A percentile compares a stretch with the other conserved stretches of the same genome.
phyloP scores from a whole-genome alignment of 2,329 filamentous ascomycete genomes.

The Penicillium thymicola region DNA sequence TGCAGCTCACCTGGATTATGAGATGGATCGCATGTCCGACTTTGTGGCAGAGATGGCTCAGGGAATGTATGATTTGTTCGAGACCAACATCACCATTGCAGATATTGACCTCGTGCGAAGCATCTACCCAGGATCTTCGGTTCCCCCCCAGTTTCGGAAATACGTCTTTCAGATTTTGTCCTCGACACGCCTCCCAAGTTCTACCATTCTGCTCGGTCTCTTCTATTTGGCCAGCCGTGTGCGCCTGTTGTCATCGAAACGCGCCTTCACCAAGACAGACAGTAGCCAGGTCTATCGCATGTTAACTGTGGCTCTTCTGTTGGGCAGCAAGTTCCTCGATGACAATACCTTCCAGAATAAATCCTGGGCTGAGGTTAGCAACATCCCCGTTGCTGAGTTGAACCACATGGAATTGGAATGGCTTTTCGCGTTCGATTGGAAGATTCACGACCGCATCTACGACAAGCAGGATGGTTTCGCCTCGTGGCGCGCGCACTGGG shows the following conservation, averaged over 20 bases:
- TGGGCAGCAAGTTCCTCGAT: slow-evolving; percentile 93
- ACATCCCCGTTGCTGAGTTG: slow-evolving; percentile 77
- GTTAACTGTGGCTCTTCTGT: slow-evolving; percentile 76
- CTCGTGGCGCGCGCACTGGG: slow-evolving; percentile 65
- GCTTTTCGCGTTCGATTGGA: slow-evolving; percentile 78
- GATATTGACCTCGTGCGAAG: slow-evolving; percentile 63
- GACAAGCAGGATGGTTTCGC: slow-evolving; percentile 66
- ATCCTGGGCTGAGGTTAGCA: slow-evolving; percentile 93
- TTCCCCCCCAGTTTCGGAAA: slow-evolving; percentile 77
- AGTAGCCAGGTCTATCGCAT: slow-evolving; percentile 79
- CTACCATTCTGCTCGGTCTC: slow-evolving; percentile 85
- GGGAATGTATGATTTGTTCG: slow-evolving; percentile 62
- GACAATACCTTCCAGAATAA: slow-evolving; percentile 98
- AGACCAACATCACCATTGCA: slow-evolving; percentile 55
- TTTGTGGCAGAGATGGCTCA: slow-evolving; percentile 89
- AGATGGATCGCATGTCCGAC: slow-evolving; percentile 93
- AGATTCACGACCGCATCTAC: slow-evolving; percentile 80
- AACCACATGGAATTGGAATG: slow-evolving; percentile 85
- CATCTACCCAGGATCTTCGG: slow-evolving; percentile 59
- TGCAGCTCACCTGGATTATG: slow-evolving; percentile 90
- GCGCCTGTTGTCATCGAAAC: slow-evolving; percentile 63
- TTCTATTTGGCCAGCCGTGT: slow-evolving; percentile 84
- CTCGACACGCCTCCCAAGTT: slow-evolving; percentile 83
- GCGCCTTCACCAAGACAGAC: slow-evolving; percentile 51
- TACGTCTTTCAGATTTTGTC: slow-evolving; percentile 89